A percentile compares a stretch with the other conserved stretches of the same genome.
These are phyloP conservation scores for Pyricularia grisea DNA, from an alignment of 2,329 filamentous ascomycete species.

Conservation along the genomic window DNA sequence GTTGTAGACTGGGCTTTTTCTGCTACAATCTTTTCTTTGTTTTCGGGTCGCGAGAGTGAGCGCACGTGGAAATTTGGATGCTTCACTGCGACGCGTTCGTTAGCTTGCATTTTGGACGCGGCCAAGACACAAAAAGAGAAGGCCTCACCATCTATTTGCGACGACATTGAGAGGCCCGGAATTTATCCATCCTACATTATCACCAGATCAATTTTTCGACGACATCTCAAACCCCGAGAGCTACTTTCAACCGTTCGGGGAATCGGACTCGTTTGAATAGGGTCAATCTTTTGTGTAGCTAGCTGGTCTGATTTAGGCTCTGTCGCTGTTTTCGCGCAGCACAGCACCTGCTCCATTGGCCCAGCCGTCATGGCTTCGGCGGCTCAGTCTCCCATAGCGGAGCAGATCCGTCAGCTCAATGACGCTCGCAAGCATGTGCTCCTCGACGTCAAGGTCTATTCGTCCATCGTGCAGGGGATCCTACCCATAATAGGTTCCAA, in stretches of 20 bases:
- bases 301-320: not conserved
- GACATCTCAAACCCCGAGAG: not conserved
- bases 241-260: not conserved
- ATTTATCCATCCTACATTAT: not conserved
- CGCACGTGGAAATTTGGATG: not conserved
- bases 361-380: not conserved
- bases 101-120: not conserved
- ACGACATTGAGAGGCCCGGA: not conserved
- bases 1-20: not conserved
- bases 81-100: not conserved
- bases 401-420: constrained; percentile 81
- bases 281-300: not conserved
- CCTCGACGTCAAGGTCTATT: constrained; percentile 78
- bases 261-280: not conserved
- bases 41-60: not conserved
- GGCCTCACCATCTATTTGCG: not conserved
- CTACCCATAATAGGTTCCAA: constrained; percentile 78
- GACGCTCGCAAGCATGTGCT: constrained; percentile 85
- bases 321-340: not conserved
- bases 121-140: not conserved
- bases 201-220: not conserved
- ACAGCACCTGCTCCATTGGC: not conserved
- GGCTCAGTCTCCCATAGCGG: constrained; percentile 44
- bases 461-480: constrained; percentile 83
- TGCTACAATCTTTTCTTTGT: not conserved